Percentiles rank a stretch among this genome's conserved stretches.
These are phyloP conservation scores for Xylaria sp. DNA, from an alignment of 2,329 filamentous ascomycete species.

Conservation along the genomic window DNA sequence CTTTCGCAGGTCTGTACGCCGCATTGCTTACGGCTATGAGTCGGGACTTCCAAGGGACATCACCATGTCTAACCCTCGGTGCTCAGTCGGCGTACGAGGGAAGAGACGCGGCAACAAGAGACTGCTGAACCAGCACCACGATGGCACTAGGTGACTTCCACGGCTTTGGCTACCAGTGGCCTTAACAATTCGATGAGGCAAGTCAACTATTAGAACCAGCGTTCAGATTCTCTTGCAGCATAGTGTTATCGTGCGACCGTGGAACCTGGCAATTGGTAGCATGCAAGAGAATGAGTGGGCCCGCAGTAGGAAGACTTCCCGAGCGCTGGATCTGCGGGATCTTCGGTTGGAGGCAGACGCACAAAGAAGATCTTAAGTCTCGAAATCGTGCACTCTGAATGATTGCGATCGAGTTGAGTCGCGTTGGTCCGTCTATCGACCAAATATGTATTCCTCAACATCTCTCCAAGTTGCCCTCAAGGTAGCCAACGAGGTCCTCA, in stretches of 20 bases:
- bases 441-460: background rate
- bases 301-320: background rate
- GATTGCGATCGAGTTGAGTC: background rate
- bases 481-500: conserved; percentile 19
- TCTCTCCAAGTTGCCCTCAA: conserved; percentile 8
- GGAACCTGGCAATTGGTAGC: background rate
- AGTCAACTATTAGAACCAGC: background rate
- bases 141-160: too few species aligned
- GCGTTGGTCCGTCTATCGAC: background rate
- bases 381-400: background rate
- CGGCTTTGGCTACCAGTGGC: too few species aligned
- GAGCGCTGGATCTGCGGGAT: background rate
- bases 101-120: background rate
- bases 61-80: background rate
- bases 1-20: too few species aligned
- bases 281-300: background rate
- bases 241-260: background rate
- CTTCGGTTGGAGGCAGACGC: background rate
- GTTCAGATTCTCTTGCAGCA: background rate
- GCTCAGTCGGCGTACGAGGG: background rate
- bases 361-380: background rate
- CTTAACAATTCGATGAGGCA: background rate
- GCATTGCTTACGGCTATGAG: too few species aligned
- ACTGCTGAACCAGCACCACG: background rate
- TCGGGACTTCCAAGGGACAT: too few species aligned